phyloP scores from a whole-genome alignment of 2,329 filamentous ascomycete genomes.

The Phialemonium atrogriseum region DNA sequence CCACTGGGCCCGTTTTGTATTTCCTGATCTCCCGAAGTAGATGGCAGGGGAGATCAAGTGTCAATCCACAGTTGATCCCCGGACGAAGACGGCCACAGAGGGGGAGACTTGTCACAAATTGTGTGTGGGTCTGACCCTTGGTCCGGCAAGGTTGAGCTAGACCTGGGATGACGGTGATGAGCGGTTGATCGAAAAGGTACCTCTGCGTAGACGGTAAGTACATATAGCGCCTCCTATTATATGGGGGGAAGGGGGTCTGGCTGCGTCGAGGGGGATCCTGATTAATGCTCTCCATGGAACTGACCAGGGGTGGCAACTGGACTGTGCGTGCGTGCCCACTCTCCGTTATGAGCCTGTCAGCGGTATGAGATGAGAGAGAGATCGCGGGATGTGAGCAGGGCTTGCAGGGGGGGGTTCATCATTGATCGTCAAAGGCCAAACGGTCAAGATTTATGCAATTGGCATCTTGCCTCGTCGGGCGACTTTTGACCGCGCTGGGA shows the following conservation, averaged over 20 bases:
- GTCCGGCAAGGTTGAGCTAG: slow-evolving; percentile 20
- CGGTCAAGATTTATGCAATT: slow-evolving; percentile 22
- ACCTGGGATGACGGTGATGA: slow-evolving; percentile 28
- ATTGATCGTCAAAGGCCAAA: slow-evolving; percentile 31
- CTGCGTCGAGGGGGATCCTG: slow-evolving; percentile 25
- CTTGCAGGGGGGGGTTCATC: too few species aligned
- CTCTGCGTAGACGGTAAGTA: slow-evolving; percentile 19
- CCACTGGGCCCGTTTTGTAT: slow-evolving; percentile 17
- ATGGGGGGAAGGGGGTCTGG: slow-evolving; percentile 26
- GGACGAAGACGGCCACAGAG: slow-evolving; percentile 28
- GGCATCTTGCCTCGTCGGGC: not conserved
- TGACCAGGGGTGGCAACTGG: too few species aligned
- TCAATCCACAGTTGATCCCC: slow-evolving; percentile 41
- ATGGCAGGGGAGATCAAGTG: slow-evolving; percentile 42
- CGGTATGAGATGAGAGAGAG: slow-evolving; percentile 19
- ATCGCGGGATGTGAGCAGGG: slow-evolving; percentile 19
- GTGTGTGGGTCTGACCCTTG: slow-evolving; percentile 35
- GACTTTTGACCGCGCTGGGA: too few species aligned
- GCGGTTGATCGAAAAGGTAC: slow-evolving; percentile 18
- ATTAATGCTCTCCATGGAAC: slow-evolving; percentile 16
- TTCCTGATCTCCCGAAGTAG: slow-evolving; percentile 39
- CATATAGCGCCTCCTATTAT: slow-evolving; percentile 33
- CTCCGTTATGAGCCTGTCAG: too few species aligned
- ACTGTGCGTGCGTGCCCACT: too few species aligned
- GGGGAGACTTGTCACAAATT: slow-evolving; percentile 45